Base-by-base conservation (phyloP, 2,329 filamentous ascomycete species). In the Aspergillus calidoustus region DNA sequence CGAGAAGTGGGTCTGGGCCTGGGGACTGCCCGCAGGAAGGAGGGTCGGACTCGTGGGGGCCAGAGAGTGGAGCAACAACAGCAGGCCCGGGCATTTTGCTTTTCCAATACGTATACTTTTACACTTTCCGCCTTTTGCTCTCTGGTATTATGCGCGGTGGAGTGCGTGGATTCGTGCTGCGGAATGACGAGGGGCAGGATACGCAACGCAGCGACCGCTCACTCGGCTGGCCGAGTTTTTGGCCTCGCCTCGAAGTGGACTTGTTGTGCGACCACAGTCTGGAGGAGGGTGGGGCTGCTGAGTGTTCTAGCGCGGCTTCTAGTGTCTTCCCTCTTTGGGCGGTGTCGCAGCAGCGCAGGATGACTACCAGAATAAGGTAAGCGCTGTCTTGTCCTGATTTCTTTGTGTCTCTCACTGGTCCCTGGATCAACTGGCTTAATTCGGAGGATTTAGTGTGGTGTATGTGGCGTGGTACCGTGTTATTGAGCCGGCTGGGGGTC, bases 41-140 rank as follows among this genome's bases (percentile, higher is more conserved):
- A 53, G n/a, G n/a, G n/a, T 54, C 31, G 15, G 9, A 23, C n/a
- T 34, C 56, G 56, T 58, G 56, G 56, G 56, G 56, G 56, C 56
- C 56, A 25, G 38, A 58, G 23, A 19, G 56, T 58, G 56, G 56
- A 51, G 13, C 30, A 23, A 11, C 13, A 41, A 11, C 4, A 41
- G 34, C 34, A 41, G 34, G 34, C 34, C 15, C 34, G 15, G 34
- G 34, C 34, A 41, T 41, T 41, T 41, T 41, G 34, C 11, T 15
- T 41, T 15, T 15, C 34, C 34, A 41, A 41, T 13, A 41, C 1
- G 15, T 17, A 41, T 41, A 41, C 34, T 41, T 41, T 41, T 41
- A 41, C 34, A 15, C 34, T 41, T 41, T 41, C 11, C 11, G 34
- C 34, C 34, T 11, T 41, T 41, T 41, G 11, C 15, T 41, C 13